A percentile compares a stretch with the other conserved stretches of the same genome.
phyloP scores from a whole-genome alignment of 768 basidiomycete species.

The Trametes elegans region DNA sequence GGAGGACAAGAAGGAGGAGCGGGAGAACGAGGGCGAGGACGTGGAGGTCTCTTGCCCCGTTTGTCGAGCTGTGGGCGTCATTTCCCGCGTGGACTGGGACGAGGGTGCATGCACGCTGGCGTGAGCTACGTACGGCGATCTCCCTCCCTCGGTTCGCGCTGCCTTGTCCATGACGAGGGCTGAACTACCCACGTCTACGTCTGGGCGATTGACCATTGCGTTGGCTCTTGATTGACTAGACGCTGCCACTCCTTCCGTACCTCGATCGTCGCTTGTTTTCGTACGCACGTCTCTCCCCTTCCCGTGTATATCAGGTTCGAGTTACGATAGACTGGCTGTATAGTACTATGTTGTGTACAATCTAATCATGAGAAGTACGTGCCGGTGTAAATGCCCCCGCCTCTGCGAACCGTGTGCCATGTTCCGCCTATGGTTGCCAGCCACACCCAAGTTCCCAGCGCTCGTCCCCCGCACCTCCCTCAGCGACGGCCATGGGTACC shows the following conservation, averaged over 20 bases:
- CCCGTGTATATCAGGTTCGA: constrained; percentile 7
- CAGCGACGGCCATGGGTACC: constrained; percentile 17
- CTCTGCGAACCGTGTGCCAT: too few species aligned
- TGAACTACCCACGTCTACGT: constrained; percentile 12
- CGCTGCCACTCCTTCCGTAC: not conserved
- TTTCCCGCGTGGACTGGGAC: constrained; percentile 62
- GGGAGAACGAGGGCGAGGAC: constrained; percentile 26
- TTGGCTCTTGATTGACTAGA: constrained; percentile 1
- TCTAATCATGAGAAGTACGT: constrained; percentile 4
- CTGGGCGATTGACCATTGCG: constrained; percentile 6
- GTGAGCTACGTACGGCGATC: constrained; percentile 9
- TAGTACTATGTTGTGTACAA: constrained; percentile 8
- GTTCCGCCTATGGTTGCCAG: constrained; percentile 1
- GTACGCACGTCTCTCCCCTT: not conserved
- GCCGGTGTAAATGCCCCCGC: too few species aligned
- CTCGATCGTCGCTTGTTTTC: constrained; percentile 1
- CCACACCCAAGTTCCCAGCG: constrained; percentile 10
- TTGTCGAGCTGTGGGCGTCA: constrained; percentile 61
- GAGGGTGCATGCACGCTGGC: constrained; percentile 36
- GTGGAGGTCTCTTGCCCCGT: constrained; percentile 77
- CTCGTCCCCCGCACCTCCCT: constrained; percentile 4
- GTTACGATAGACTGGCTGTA: constrained; percentile 8
- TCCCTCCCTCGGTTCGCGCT: not conserved
- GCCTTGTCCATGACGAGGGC: constrained; percentile 9
- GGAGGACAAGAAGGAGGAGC: constrained; percentile 37